Evolutionary conservation across 495 filamentous ascomycete genomes (phyloP).

Genomic region (Aspergillus asperescens): DNA sequence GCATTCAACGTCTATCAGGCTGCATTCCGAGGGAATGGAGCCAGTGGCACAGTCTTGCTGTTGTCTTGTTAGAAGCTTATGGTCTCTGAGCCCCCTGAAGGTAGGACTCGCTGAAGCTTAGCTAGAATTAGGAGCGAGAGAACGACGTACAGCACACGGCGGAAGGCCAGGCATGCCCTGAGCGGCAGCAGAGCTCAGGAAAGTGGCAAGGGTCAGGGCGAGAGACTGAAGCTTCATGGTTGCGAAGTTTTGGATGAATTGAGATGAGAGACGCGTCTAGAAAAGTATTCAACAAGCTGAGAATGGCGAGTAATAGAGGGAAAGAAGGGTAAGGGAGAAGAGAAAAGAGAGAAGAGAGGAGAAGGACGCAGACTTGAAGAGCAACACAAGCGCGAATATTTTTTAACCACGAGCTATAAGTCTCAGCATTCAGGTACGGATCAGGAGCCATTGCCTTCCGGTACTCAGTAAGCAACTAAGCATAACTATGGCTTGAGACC

Average conservation of each 20-base stretch:
- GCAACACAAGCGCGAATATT: neutral
- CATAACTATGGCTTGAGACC: neutral
- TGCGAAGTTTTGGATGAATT: neutral
- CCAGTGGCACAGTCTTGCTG: slow-evolving; percentile 52
- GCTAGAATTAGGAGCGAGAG: neutral
- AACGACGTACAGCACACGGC: slow-evolving; percentile 39
- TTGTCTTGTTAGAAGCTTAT: slow-evolving; percentile 1
- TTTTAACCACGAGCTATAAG: neutral
- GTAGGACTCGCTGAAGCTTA: neutral
- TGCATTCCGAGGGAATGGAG: slow-evolving; percentile 48
- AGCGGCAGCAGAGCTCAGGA: slow-evolving; percentile 34
- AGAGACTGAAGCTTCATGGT: slow-evolving; percentile 38
- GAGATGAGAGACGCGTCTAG: neutral
- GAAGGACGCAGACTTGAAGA: neutral
- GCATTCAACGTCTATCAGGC: slow-evolving; percentile 52
- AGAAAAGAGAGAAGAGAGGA: neutral
- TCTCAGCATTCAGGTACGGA: neutral
- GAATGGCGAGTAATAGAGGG: neutral
- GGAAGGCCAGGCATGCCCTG: slow-evolving; percentile 44
- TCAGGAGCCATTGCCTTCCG: neutral
- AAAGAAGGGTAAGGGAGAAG: neutral
- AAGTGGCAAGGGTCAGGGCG: slow-evolving; percentile 26
- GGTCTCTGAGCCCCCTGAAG: neutral
- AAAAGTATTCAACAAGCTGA: neutral
- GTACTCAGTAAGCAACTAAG: neutral